Percentiles rank a stretch among this genome's conserved stretches.
phyloP scores from a whole-genome alignment of 2,329 filamentous ascomycete genomes.

The Hymenoscyphus albidus region DNA sequence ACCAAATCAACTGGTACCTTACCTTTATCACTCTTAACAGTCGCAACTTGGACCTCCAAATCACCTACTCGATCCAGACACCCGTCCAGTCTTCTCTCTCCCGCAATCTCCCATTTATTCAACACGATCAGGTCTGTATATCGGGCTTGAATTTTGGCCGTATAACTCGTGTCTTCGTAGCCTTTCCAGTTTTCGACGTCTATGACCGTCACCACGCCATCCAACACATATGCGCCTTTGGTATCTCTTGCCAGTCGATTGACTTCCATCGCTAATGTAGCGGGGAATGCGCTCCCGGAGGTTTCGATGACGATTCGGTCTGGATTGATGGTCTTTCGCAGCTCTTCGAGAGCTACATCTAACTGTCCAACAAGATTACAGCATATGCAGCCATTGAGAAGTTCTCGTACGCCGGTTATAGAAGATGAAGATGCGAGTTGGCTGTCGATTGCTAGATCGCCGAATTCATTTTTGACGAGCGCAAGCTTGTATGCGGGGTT shows the following conservation, averaged over 20 bases:
- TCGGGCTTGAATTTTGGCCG: slow-evolving; percentile 66
- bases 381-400: slow-evolving; percentile 97
- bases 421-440: slow-evolving; percentile 79
- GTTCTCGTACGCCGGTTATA: slow-evolving; percentile 85
- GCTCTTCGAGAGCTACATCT: slow-evolving; percentile 70
- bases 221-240: slow-evolving; percentile 54
- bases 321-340: slow-evolving; percentile 56
- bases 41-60: slow-evolving; percentile 62
- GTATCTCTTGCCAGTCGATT: slow-evolving; percentile 58
- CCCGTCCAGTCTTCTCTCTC: slow-evolving; percentile 59
- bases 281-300: slow-evolving; percentile 60
- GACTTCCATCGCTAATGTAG: slow-evolving; percentile 68
- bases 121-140: slow-evolving; percentile 71
- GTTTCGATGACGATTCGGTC: slow-evolving; percentile 95
- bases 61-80: slow-evolving; percentile 64
- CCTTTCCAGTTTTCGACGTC: slow-evolving; percentile 75
- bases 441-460: slow-evolving; percentile 88
- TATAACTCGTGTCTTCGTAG: slow-evolving; percentile 67
- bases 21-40: slow-evolving; percentile 81
- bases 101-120: slow-evolving; percentile 67
- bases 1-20: slow-evolving; percentile 74
- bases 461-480: slow-evolving; percentile 97
- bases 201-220: slow-evolving; percentile 68
- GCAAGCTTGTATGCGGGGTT: slow-evolving; percentile 79
- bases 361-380: slow-evolving; percentile 96